Conservation (phyloP, 805 yeast species). For the Pichia heedii region DNA sequence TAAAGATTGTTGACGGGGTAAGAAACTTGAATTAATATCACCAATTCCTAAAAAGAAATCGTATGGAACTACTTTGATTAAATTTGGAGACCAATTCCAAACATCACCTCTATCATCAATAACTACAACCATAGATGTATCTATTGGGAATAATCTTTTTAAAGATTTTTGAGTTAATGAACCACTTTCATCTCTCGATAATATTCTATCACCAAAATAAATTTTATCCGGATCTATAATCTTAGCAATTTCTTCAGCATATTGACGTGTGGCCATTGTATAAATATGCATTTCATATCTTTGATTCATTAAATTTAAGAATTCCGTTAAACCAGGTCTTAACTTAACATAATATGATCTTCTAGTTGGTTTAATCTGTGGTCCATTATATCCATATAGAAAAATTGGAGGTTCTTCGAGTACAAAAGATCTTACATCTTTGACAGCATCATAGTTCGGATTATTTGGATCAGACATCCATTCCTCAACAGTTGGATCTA, state of each 20-base stretch:
- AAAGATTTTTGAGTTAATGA: constrained; percentile 82
- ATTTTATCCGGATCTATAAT: constrained; percentile 85
- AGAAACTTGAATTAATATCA: constrained; percentile 85
- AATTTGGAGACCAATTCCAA: constrained; percentile 93
- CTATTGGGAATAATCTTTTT: constrained; percentile 86
- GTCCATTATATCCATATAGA: constrained; percentile 54
- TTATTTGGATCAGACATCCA: constrained; percentile 85
- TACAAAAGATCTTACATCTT: constrained; percentile 70
- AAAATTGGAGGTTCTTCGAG: constrained; percentile 65
- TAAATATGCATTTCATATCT: constrained; percentile 87
- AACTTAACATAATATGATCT: constrained; percentile 91
- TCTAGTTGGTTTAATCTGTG: constrained; percentile 45
- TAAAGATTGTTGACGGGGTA: constrained; percentile 64
- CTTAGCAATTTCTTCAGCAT: constrained; percentile 81
- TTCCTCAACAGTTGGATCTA: constrained; percentile 93
- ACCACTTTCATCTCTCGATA: constrained; percentile 93
- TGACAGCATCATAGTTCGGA: constrained; percentile 77
- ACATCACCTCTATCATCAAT: constrained; percentile 98
- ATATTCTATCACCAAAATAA: constrained; percentile 83
- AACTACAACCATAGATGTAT: constrained; percentile 91
- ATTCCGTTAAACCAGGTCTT: constrained; percentile 77
- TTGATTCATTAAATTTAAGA: constrained; percentile 53
- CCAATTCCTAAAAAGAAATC: constrained; percentile 97
- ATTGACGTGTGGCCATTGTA: constrained; percentile 96
- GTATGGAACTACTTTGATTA: constrained; percentile 89